phyloP scores from a whole-genome alignment of 352 stramenopile species.

The Phytophthora fragariaefolia region DNA sequence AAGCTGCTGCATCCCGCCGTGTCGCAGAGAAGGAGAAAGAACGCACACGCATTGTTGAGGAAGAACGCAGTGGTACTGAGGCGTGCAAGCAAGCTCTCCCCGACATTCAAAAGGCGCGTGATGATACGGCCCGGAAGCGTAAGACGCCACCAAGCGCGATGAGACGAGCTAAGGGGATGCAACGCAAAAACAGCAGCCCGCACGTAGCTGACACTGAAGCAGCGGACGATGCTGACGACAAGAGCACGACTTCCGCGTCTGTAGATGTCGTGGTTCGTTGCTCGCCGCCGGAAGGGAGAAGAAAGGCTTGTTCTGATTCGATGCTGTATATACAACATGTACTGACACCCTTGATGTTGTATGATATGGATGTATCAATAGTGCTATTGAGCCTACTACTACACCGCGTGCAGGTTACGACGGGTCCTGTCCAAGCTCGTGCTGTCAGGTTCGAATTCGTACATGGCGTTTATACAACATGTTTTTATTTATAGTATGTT shows the following conservation, averaged over 20 bases:
- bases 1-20: neutral
- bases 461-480: neutral
- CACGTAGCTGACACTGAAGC: too few relatives aligned
- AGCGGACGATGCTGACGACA: neutral
- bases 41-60: neutral
- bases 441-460: too few relatives aligned
- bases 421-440: too few relatives aligned
- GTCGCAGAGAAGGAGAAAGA: neutral
- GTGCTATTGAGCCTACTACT: neutral
- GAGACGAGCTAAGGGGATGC: too few relatives aligned
- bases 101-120: too few relatives aligned
- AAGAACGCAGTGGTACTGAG: neutral
- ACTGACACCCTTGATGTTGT: neutral
- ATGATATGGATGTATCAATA: too few relatives aligned
- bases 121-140: too few relatives aligned
- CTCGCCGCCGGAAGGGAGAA: too few relatives aligned
- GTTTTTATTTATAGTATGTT: neutral
- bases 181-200: too few relatives aligned
- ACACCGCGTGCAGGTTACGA: neutral
- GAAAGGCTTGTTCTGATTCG: too few relatives aligned
- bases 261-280: too few relatives aligned
- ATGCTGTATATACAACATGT: constrained; percentile 1
- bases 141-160: too few relatives aligned
- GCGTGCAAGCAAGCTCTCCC: neutral
- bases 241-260: neutral